Evolutionary conservation across 176 grass and related monocot genomes (phyloP).

Genomic region (Miscanthus lutarioriparius): DNA sequence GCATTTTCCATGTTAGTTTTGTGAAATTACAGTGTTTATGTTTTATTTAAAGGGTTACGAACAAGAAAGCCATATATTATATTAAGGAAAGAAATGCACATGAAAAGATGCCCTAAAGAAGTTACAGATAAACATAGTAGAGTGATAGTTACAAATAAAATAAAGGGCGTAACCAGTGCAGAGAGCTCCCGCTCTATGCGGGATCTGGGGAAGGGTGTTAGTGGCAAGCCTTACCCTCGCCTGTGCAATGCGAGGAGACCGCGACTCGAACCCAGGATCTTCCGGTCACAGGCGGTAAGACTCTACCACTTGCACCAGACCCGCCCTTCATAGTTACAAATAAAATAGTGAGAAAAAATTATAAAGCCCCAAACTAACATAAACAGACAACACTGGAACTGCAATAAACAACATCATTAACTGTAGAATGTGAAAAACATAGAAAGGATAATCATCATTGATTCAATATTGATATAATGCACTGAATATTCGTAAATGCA

Average conservation of each 20-base stretch:
- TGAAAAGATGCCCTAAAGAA: constrained; percentile 5
- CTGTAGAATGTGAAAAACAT: background rate
- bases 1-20: constrained; percentile 10
- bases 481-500: background rate
- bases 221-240: too few species aligned
- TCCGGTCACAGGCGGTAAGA: too few species aligned
- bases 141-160: background rate
- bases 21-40: background rate
- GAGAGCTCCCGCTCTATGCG: too few species aligned
- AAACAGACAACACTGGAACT: constrained; percentile 8
- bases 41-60: constrained; percentile 12
- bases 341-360: constrained; percentile 16
- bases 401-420: constrained; percentile 19
- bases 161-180: too few species aligned
- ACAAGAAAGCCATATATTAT: constrained; percentile 24
- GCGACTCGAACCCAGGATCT: too few species aligned
- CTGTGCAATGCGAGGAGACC: too few species aligned
- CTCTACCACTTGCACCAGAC: too few species aligned
- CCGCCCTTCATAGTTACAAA: background rate
- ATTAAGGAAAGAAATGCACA: constrained; percentile 13
- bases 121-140: background rate
- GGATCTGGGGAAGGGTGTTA: too few species aligned
- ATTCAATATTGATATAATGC: constrained; percentile 11
- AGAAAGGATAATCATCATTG: constrained; percentile 10
- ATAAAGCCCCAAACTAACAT: constrained; percentile 15